phyloP scores from a whole-genome alignment of 2,329 filamentous ascomycete species.

The Lithohypha guttulata region DNA sequence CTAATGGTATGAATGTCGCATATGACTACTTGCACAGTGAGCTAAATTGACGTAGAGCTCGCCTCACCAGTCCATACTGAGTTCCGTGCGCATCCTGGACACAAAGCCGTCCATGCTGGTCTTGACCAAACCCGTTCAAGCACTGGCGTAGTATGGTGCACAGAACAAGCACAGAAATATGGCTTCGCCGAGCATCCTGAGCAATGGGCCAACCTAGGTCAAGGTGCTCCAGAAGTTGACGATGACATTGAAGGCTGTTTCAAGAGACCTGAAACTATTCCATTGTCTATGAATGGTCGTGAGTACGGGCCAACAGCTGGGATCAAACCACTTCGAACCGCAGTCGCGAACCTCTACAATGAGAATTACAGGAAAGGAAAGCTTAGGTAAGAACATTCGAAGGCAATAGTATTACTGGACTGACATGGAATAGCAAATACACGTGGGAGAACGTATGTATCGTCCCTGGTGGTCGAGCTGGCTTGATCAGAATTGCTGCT shows the following conservation, averaged over 20 bases:
- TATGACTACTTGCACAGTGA: slow-evolving; percentile 14
- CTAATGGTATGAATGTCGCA: slow-evolving; percentile 31
- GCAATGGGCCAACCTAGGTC: slow-evolving; percentile 84
- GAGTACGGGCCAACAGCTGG: slow-evolving; percentile 93
- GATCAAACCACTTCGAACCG: slow-evolving; percentile 80
- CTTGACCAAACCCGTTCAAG: slow-evolving; percentile 79
- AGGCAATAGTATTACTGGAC: too few relatives aligned
- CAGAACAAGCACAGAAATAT: slow-evolving; percentile 66
- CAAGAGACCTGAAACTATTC: slow-evolving; percentile 64
- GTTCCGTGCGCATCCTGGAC: slow-evolving; percentile 82
- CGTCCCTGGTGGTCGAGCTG: slow-evolving; percentile 74
- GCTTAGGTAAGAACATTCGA: too few relatives aligned
- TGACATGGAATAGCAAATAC: too few relatives aligned
- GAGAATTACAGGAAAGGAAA: slow-evolving; percentile 81
- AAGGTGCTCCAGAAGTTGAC: slow-evolving; percentile 88
- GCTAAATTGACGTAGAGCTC: slow-evolving; percentile 49
- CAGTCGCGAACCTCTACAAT: slow-evolving; percentile 87
- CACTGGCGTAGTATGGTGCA: slow-evolving; percentile 81
- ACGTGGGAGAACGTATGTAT: slow-evolving; percentile 97
- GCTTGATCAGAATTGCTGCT: slow-evolving; percentile 86
- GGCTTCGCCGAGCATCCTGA: slow-evolving; percentile 75
- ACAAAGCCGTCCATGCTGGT: slow-evolving; percentile 80
- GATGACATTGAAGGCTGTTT: slow-evolving; percentile 88
- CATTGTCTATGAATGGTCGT: slow-evolving; percentile 65
- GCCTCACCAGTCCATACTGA: slow-evolving; percentile 77